A percentile compares a stretch with the other conserved stretches of the same genome.
phyloP scores from a whole-genome alignment of 2,329 filamentous ascomycete species.

The Cryphonectria radicalis region DNA sequence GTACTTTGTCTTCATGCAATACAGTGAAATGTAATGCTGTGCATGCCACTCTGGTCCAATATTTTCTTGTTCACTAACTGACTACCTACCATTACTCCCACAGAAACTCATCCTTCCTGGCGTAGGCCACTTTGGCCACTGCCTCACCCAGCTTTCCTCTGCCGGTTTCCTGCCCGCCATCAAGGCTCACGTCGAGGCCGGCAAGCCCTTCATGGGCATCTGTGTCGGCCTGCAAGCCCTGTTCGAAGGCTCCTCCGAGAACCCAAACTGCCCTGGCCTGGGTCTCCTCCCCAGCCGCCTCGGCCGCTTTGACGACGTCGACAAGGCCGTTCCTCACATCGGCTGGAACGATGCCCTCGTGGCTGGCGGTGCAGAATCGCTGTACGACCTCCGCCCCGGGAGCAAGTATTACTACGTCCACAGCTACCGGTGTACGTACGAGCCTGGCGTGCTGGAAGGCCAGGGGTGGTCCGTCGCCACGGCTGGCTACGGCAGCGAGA shows the following conservation, averaged over 20 bases:
- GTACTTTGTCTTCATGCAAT: slow-evolving; percentile 31
- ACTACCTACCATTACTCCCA: slow-evolving; percentile 28
- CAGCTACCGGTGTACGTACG: slow-evolving; percentile 85
- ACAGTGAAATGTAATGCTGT: background rate
- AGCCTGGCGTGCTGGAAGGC: slow-evolving; percentile 71
- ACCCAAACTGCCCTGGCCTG: slow-evolving; percentile 71
- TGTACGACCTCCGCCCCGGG: slow-evolving; percentile 78
- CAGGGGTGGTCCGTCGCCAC: slow-evolving; percentile 93
- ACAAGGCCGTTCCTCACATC: slow-evolving; percentile 97
- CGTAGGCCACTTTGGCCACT: slow-evolving; percentile 97
- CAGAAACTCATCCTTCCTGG: slow-evolving; percentile 94
- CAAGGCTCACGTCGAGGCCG: slow-evolving; percentile 77
- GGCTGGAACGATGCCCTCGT: slow-evolving; percentile 94
- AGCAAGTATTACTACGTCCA: slow-evolving; percentile 99
- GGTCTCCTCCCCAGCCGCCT: slow-evolving; percentile 74
- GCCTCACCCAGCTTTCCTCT: slow-evolving; percentile 78
- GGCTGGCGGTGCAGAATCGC: slow-evolving; percentile 44
- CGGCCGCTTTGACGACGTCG: slow-evolving; percentile 73
- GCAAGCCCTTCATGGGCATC: slow-evolving; percentile 98
- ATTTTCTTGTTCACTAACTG: slow-evolving; percentile 30
- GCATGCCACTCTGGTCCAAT: no score
- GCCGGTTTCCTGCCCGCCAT: slow-evolving; percentile 87
- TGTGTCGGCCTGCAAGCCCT: slow-evolving; percentile 93
- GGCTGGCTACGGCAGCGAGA: slow-evolving; percentile 82
- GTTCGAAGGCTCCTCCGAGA: slow-evolving; percentile 84